These are phyloP conservation scores for Emydomyces testavorans DNA, from an alignment of 2,329 filamentous ascomycete genomes.

Conservation along the genomic window DNA sequence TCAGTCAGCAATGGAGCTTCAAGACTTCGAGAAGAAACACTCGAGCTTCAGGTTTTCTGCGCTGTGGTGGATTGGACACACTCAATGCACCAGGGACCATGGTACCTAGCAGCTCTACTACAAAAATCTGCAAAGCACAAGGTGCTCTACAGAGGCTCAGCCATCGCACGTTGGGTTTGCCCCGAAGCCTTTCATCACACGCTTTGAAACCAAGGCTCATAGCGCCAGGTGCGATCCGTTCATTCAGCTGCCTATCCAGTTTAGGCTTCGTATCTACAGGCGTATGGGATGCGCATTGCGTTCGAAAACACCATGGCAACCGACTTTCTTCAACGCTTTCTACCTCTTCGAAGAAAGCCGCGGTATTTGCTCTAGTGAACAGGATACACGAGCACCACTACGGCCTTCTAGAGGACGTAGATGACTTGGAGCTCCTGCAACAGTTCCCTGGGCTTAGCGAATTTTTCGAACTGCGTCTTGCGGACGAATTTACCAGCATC, in stretches of 20 bases:
- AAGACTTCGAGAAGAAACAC: neutral
- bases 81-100: constrained; percentile 19
- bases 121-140: constrained; percentile 23
- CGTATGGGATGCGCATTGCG: neutral
- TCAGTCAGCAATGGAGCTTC: neutral
- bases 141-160: constrained; percentile 21
- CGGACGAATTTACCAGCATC: constrained; percentile 23
- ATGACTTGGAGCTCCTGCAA: constrained; percentile 27
- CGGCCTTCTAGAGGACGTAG: constrained; percentile 26
- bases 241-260: constrained; percentile 7
- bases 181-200: constrained; percentile 15
- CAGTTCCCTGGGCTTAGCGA: constrained; percentile 21
- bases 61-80: neutral
- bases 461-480: constrained; percentile 21
- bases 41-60: neutral
- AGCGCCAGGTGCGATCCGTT: neutral
- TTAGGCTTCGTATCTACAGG: neutral
- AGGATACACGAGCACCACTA: constrained; percentile 29
- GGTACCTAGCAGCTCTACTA: constrained; percentile 26
- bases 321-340: constrained; percentile 5
- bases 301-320: constrained; percentile 3
- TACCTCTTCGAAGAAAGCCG: constrained; percentile 20
- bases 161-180: constrained; percentile 12
- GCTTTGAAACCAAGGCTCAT: constrained; percentile 17
- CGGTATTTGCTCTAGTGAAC: constrained; percentile 29